Base-by-base conservation (phyloP, 768 basidiomycete genomes). In the Russula lepida region DNA sequence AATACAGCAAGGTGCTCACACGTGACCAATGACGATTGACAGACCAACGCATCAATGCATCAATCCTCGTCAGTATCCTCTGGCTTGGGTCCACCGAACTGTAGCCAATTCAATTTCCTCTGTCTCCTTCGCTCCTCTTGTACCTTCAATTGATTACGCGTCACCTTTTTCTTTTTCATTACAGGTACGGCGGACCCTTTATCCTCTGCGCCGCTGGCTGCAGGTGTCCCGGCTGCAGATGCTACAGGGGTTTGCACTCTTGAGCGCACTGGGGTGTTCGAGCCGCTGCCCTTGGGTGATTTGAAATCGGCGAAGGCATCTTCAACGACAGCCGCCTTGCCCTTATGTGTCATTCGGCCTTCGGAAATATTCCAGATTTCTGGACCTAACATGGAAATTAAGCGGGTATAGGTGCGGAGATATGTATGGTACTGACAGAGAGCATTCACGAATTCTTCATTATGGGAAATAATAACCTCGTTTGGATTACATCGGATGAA, bases 341-440 rank as follows among this genome's bases (percentile, higher is more conserved):
- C 95, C 77, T 92, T 85, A 66, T 89, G 89, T 35, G 85, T 85
- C 75, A 98, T 79, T 30, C 81, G 81, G 12, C 95, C 95, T 53
- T 73, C 84, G 53, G 95, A 92, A 68, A 98, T 84, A 69, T 95
- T 81, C 95, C 95, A 98, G 65, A 95, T 94, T 75, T 98, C 94
- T 49, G 89, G 85, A 69, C 89, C 89, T 89, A 53, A 48, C 54
- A 59, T 64, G 47, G 43, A 15, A 17, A 48, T 59, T 51, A 60
- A 44, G 56, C 47, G 73, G 32, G 72, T 67, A 32, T 70, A 37
- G 8, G 51, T 17, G 54, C 54, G 23, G 53, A 71, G 70, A 62
- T 25, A 58, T 28, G 59, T 58, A 27, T 27, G 56, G 56, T 25
- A 79, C 87, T 71, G 71, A 91, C 89, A 91, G 54, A 93, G 77